Evolutionary conservation across 495 filamentous ascomycete species (phyloP), one percentile per base, ranked within the genome.

Genomic region (Opeltia flavorubescens): DNA sequence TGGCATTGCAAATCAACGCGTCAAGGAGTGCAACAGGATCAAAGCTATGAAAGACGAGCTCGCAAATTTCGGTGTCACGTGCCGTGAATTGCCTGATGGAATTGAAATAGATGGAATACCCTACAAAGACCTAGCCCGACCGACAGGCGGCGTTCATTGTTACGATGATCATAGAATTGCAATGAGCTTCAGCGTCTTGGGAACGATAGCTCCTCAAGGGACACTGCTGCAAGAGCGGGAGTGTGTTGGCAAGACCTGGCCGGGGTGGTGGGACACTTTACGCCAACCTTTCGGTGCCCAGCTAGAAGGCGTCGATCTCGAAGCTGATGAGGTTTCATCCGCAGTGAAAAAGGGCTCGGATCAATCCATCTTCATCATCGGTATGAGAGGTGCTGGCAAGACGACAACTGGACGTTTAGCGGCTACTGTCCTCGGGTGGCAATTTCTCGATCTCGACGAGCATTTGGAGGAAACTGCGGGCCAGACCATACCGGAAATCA

Each of bases 221-320:
- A 81, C 86, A 2, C 65, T 94, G 25, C 80, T 99, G 44, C 68
- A 80, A 5, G 91, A 99, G 61, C 82, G 83, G 49, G 86, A 93
- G 58, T 99, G 91, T 59, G 83, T 86, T 18, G 89, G 81, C 34
- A 99, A 99, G 73, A 99, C 91, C n/a, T 99, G 93, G 91, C 91
- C 91, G 0, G 91, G 88, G 11, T 99, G 91, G 86, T 99, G 91
- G 91, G 93, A 99, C 61, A 76, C 78, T 33, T 58, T 95, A 44
- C 76, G 80, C 27, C 75, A 83, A 47, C 69, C 75, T 2, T 99
- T 94, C 66, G 69, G 75, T 12, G 84, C 82, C 24, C 62, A 75
- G 21, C 63, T 96, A 18, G 74, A 79, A 33, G 91, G 91, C 26
- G 69, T 72, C 30, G 84, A 91, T 34, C 66, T 80, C 30, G 68